Evolutionary conservation across 73 alveolate species (phyloP), one percentile per base, ranked within the genome.

Genomic region (Tetrahymena thermophila): DNA sequence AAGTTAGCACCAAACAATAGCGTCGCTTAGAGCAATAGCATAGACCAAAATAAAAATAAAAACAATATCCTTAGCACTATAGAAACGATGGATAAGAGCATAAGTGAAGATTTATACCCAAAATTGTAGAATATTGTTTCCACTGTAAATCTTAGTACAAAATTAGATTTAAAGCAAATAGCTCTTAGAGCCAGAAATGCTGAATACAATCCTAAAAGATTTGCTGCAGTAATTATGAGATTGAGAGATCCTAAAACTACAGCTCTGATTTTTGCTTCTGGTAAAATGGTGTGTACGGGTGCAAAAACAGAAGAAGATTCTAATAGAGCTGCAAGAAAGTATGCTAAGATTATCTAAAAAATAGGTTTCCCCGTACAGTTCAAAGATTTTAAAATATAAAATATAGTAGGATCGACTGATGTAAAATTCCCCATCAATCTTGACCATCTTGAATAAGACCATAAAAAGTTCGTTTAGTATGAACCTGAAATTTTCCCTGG

Each of bases 401-500:
- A 98, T 94, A 97, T 99, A 28, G 99, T 98, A 23, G 99, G 99
- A 28, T 97, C 99, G 71, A 97, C 98, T 56, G 99, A 98, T 93
- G 97, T 98, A 25, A 95, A 98, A 93, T 98, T 98, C 96, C 99
- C 98, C 93, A 97, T 99, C 35, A 93, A 98, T 56, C 98, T 99
- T 42, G 99, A 97, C 34, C 97, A 97, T 35, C 97, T 99, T 35
- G 84, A 96, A 89, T 35, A 84, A 50, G 93, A 93, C 56, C 98
- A 97, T 94, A 94, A 93, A 85, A 93, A 96, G 23, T 97, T 96
- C 96, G 96, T 98, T 57, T 93, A 96, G 84, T 99, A 99, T 97
- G 99, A 99, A 56, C 99, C 99, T 13, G 99, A 99, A 94, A 93
- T 98, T 38, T 99, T 99, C 96, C 99, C 99, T 35, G 99, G 99